These are phyloP conservation scores for Middelhovenomyces tepae DNA, from an alignment of 805 yeast species.

Conservation along the genomic window DNA sequence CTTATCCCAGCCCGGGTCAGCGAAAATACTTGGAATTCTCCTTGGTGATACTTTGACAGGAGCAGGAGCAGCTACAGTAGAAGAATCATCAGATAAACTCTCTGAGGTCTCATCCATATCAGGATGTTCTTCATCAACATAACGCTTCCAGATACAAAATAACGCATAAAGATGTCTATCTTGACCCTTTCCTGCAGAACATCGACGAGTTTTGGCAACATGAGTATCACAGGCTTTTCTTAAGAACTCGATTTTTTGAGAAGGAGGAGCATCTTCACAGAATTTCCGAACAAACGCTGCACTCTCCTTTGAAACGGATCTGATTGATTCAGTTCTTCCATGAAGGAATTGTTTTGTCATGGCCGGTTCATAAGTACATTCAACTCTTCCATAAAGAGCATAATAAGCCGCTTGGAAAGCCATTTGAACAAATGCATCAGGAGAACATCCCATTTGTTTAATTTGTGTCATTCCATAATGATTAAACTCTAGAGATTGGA, in stretches of 20 bases:
- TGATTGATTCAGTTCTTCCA: constrained; percentile 88
- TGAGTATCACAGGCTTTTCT: constrained; percentile 67
- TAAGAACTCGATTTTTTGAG: constrained; percentile 51
- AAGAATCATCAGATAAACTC: constrained; percentile 27
- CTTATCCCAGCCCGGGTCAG: constrained; percentile 82
- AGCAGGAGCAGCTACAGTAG: constrained; percentile 10
- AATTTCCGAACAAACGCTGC: constrained; percentile 76
- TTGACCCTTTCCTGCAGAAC: constrained; percentile 77
- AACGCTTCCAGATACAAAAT: constrained; percentile 71
- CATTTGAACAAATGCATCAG: constrained; percentile 93
- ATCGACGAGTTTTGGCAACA: constrained; percentile 53
- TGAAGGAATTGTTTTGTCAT: constrained; percentile 85
- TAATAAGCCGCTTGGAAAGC: constrained; percentile 88
- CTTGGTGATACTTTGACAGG: constrained; percentile 15
- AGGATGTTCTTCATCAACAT: constrained; percentile 21
- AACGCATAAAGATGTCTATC: constrained; percentile 86
- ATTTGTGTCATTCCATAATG: constrained; percentile 60
- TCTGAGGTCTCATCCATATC: constrained; percentile 14
- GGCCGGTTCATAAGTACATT: constrained; percentile 92
- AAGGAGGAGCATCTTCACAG: constrained; percentile 56
- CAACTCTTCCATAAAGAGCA: constrained; percentile 86
- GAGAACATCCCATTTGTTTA: constrained; percentile 78
- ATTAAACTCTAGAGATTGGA: constrained; percentile 67
- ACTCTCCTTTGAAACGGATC: constrained; percentile 75
- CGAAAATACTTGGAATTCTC: constrained; percentile 62